Evolutionary conservation across 2,329 filamentous ascomycete genomes (phyloP), one percentile per base, ranked within the genome.

Genomic region (Aureobasidium sp.): DNA sequence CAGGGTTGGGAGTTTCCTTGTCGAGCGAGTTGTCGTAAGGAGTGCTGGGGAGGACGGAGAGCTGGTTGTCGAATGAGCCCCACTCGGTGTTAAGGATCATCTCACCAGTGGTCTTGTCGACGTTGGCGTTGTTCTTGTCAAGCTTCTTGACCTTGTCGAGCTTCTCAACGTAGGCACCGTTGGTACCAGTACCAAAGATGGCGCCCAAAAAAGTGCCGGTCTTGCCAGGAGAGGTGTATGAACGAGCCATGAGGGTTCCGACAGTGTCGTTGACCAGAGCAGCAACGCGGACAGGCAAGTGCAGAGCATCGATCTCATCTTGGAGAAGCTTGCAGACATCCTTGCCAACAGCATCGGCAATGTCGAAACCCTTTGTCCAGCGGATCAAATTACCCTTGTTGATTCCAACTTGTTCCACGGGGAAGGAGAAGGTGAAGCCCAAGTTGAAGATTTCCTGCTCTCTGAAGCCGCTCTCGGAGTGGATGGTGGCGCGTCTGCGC

Each of bases 71-170:
- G 70, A 99, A 99, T 62, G 91, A 96, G 65, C 94, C 94, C 94
- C 94, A 99, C 77, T 99, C 94, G 0, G 90, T 93, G 77, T 99
- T 99, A 77, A 99, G 84, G 63, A 99, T 91, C 94, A 99, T 99
- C 68, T 95, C 86, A 58, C 92, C 91, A 0, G 92, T 95, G 9
- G 85, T 86, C 53, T 80, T 80, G 75, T 97, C 91, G 37, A 72
- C 71, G 44, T 78, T 69, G 48, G 73, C 73, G 47, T 73, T 69
- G 59, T 74, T 67, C 69, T 85, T 71, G 39, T 72, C 65, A 49
- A 87, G 78, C 79, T 97, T 99, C 71, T 86, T 91, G 70, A 97
- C 84, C 67, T 91, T 92, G 68, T 82, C 77, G 21, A 95, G 79
- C 79, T 95, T 96, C 81, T 99, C 94, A 44, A 97, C 88, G 73